Conservation (phyloP, 2,329 filamentous ascomycete species). For the Penicillium sclerotigenum region DNA sequence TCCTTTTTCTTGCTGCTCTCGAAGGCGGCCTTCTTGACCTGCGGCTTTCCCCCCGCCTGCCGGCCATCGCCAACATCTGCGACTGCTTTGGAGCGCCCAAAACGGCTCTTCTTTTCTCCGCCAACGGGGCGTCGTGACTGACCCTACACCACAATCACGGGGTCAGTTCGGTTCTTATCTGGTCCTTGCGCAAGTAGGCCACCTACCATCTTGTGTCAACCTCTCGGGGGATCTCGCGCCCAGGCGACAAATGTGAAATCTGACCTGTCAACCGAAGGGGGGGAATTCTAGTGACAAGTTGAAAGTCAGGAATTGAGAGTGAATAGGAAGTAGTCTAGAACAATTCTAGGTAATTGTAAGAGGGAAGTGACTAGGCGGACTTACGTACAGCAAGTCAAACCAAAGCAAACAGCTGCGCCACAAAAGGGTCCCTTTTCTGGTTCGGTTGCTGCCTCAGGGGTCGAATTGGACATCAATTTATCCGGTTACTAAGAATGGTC, state of each 20-base stretch:
- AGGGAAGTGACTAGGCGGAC: constrained; percentile 12
- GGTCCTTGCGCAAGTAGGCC: not conserved
- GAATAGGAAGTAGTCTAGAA: constrained; percentile 3
- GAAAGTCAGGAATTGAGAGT: constrained; percentile 2
- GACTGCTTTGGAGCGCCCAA: constrained; percentile 43
- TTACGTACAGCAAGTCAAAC: constrained; percentile 26
- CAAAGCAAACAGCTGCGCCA: constrained; percentile 27
- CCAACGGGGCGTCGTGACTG: constrained; percentile 44
- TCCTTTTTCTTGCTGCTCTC: constrained; percentile 98
- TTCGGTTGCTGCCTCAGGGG: constrained; percentile 21
- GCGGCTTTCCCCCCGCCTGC: constrained; percentile 52
- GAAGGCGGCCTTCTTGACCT: constrained; percentile 93
- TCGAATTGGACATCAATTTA: constrained; percentile 9
- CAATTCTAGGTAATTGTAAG: constrained; percentile 9
- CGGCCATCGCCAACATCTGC: constrained; percentile 44
- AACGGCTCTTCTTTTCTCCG: constrained; percentile 44
- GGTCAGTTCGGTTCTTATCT: constrained; percentile 18
- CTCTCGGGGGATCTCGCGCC: constrained; percentile 29
- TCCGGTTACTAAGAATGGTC: not conserved
- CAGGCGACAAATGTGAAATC: constrained; percentile 30
- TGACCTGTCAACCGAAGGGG: constrained; percentile 23
- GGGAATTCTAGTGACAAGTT: not conserved
- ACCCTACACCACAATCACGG: constrained; percentile 29
- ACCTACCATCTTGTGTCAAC: constrained; percentile 38
- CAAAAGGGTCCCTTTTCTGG: constrained; percentile 10